Percentiles rank a stretch among this genome's conserved stretches.
These are phyloP conservation scores for Nepenthes alata DNA, from an alignment of 179 eudicot species.

Conservation along the genomic window DNA sequence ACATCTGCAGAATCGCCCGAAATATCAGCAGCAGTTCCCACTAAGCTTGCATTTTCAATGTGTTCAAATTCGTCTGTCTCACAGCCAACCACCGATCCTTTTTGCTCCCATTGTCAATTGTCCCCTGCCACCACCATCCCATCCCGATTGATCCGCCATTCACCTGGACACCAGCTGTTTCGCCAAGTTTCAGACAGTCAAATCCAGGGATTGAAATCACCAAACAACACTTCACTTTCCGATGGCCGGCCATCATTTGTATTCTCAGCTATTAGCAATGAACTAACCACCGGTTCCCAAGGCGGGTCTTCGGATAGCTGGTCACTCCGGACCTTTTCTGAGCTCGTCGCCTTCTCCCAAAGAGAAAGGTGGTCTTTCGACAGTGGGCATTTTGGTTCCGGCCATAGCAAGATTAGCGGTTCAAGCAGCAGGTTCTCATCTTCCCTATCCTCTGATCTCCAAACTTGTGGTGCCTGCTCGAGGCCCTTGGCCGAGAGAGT, in stretches of 20 bases:
- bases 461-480: slow-evolving; percentile 69
- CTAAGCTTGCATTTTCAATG: slow-evolving; percentile 5
- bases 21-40: too few relatives aligned
- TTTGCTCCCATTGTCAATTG: slow-evolving; percentile 18
- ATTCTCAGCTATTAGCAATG: slow-evolving; percentile 33
- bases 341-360: slow-evolving; percentile 46
- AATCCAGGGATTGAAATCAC: slow-evolving; percentile 40
- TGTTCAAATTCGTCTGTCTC: slow-evolving; percentile 35
- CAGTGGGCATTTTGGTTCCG: slow-evolving; percentile 35
- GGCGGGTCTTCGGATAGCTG: slow-evolving; percentile 54
- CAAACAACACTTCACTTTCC: slow-evolving; percentile 33
- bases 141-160: slow-evolving; percentile 31
- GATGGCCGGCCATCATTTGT: slow-evolving; percentile 44
- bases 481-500: slow-evolving; percentile 53
- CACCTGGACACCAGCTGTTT: slow-evolving; percentile 45
- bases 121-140: slow-evolving; percentile 32
- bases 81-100: slow-evolving; percentile 11
- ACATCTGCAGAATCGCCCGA: too few relatives aligned
- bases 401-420: slow-evolving; percentile 32
- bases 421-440: slow-evolving; percentile 43
- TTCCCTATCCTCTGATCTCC: slow-evolving; percentile 46
- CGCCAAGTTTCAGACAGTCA: slow-evolving; percentile 45
- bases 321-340: slow-evolving; percentile 48
- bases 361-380: slow-evolving; percentile 55
- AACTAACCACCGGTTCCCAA: slow-evolving; percentile 18